A percentile compares a stretch with the other conserved stretches of the same genome.
phyloP scores from a whole-genome alignment of 163 green algal species.

The Scenedesmus sp. region DNA sequence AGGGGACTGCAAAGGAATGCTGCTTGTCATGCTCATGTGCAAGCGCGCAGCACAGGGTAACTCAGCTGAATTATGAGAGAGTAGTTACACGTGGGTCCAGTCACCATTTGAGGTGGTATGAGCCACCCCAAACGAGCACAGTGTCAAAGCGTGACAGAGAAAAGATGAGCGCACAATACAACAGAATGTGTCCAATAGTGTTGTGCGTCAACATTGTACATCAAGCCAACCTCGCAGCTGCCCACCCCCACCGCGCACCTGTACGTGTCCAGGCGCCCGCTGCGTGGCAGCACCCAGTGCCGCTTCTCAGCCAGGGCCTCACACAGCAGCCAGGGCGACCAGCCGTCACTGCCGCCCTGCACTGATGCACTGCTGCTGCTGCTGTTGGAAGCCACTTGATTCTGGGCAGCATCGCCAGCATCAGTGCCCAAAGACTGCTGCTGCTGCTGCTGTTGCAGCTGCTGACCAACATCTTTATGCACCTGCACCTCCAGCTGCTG shows the following conservation, averaged over 20 bases:
- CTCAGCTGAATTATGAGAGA: no score
- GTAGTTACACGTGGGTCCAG: no score
- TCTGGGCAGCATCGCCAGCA: not conserved
- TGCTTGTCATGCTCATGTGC: no score
- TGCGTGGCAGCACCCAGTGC: slow-evolving; percentile 63
- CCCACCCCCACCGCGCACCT: not conserved
- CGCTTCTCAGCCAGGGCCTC: slow-evolving; percentile 66
- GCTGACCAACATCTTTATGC: not conserved
- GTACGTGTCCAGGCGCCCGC: slow-evolving; percentile 76
- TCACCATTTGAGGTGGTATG: no score
- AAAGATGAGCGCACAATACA: no score
- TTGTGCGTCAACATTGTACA: not conserved
- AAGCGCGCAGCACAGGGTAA: no score
- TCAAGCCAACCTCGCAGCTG: not conserved
- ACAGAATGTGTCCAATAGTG: no score
- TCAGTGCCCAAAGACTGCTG: not conserved
- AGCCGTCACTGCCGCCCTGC: slow-evolving; percentile 23
- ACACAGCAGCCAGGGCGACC: slow-evolving; percentile 60
- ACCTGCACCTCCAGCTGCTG: slow-evolving; percentile 14
- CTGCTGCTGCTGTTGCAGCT: slow-evolving; percentile 15
- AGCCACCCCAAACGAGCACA: no score
- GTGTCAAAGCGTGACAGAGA: no score
- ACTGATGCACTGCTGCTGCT: slow-evolving; percentile 2
- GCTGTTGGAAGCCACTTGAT: not conserved
- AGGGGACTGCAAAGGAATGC: no score